A percentile compares a stretch with the other conserved stretches of the same genome.
phyloP scores from a whole-genome alignment of 1,284 basidiomycete genomes.

The Filobasidium uniguttulatum region DNA sequence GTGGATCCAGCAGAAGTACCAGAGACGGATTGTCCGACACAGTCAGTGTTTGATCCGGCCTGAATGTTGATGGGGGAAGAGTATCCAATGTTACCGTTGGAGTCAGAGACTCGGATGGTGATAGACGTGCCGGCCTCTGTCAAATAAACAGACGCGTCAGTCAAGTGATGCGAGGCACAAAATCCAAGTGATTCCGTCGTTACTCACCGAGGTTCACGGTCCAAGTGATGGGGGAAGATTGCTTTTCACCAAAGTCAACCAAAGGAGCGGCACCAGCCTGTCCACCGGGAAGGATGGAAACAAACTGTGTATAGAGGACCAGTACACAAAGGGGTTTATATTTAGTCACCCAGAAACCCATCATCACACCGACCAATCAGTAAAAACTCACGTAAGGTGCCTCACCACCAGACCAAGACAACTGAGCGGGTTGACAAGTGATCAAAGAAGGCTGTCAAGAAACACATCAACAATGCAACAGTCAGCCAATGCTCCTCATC shows the following conservation, averaged over 20 bases:
- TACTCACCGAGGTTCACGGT: slow-evolving; percentile 41
- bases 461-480: not conserved
- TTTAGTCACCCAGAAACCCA: not conserved
- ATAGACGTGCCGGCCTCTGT: slow-evolving; percentile 19
- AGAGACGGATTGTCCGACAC: slow-evolving; percentile 6
- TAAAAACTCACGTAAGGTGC: slow-evolving; percentile 42
- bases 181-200: not conserved
- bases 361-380: not conserved
- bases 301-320: not conserved
- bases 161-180: not conserved
- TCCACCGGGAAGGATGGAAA: slow-evolving; percentile 52
- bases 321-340: not conserved
- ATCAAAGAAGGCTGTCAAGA: slow-evolving; percentile 6
- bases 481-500: not conserved
- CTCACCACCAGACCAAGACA: slow-evolving; percentile 47
- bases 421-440: slow-evolving; percentile 12
- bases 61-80: slow-evolving; percentile 46
- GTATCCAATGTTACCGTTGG: slow-evolving; percentile 43
- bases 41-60: slow-evolving; percentile 31
- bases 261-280: slow-evolving; percentile 48
- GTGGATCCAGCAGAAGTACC: slow-evolving; percentile 1
- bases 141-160: slow-evolving; percentile 22
- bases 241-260: slow-evolving; percentile 17
- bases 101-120: not conserved
- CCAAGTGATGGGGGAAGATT: slow-evolving; percentile 48